phyloP scores from a whole-genome alignment of 148 eudicot genomes.

The Persicaria maculosa region DNA sequence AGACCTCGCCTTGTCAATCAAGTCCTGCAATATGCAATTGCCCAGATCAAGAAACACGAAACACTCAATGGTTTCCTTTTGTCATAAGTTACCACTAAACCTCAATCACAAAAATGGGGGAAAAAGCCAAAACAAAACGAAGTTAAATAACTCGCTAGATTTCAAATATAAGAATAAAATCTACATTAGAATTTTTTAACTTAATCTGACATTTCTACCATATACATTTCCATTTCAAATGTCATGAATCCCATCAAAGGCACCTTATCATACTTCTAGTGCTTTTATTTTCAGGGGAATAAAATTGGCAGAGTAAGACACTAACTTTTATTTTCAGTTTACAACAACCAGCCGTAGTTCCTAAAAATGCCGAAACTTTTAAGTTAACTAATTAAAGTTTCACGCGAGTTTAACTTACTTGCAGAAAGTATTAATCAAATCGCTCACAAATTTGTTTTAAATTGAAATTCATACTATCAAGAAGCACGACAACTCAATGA shows the following conservation, averaged over 20 bases:
- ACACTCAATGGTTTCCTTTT: not conserved
- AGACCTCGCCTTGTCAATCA: constrained; percentile 82
- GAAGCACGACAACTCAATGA: too few relatives aligned
- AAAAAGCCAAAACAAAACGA: not conserved
- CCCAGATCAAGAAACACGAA: not conserved
- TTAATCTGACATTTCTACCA: too few relatives aligned
- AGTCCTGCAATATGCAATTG: constrained; percentile 36
- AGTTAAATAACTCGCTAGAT: too few relatives aligned
- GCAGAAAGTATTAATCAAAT: constrained; percentile 1
- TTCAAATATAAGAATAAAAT: too few relatives aligned
- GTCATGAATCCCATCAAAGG: not conserved
- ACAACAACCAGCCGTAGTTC: not conserved
- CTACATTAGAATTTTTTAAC: too few relatives aligned
- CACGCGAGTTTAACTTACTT: not conserved
- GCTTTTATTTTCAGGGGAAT: not conserved
- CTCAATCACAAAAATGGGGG: not conserved
- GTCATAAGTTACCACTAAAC: not conserved
- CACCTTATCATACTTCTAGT: not conserved
- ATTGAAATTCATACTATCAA: not conserved
- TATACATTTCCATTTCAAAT: not conserved
- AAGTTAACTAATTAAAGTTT: not conserved
- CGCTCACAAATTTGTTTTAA: not conserved
- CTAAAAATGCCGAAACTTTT: not conserved
- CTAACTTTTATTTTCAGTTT: not conserved
- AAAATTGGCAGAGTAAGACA: not conserved